Evolutionary conservation across 2,329 filamentous ascomycete species (phyloP).

Genomic region (Dichotomopilus funicola): DNA sequence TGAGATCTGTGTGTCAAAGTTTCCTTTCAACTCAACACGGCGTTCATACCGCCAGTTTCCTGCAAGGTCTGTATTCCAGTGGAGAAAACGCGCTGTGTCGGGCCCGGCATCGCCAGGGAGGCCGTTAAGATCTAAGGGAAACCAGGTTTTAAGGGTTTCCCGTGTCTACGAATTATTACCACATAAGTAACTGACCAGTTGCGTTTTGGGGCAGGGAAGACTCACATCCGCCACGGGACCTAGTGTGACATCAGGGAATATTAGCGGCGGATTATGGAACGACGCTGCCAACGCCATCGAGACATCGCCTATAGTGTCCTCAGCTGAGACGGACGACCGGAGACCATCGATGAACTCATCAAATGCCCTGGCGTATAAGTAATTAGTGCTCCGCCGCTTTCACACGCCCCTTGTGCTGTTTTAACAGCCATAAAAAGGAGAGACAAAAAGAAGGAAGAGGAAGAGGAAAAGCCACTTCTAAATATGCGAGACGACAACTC

Average conservation of each 20-base stretch:
- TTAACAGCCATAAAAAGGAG: no score
- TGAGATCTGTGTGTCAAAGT: background rate
- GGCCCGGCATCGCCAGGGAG: background rate
- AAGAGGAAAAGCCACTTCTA: no score
- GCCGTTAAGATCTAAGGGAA: background rate
- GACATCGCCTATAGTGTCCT: background rate
- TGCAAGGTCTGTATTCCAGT: background rate
- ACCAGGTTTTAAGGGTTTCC: background rate
- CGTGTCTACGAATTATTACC: background rate
- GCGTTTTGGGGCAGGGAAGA: background rate
- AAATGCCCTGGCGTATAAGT: background rate
- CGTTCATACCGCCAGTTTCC: background rate
- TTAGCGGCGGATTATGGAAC: background rate
- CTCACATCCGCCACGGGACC: background rate
- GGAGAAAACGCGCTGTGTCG: background rate
- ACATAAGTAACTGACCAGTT: background rate
- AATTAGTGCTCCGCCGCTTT: background rate
- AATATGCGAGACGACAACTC: background rate
- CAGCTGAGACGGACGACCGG: background rate
- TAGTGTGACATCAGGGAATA: background rate
- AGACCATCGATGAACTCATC: background rate
- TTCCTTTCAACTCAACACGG: background rate
- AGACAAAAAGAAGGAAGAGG: no score
- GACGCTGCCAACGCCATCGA: background rate
- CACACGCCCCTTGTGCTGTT: background rate